Conservation (phyloP, 148 eudicot genomes). For the Cornus florida region DNA sequence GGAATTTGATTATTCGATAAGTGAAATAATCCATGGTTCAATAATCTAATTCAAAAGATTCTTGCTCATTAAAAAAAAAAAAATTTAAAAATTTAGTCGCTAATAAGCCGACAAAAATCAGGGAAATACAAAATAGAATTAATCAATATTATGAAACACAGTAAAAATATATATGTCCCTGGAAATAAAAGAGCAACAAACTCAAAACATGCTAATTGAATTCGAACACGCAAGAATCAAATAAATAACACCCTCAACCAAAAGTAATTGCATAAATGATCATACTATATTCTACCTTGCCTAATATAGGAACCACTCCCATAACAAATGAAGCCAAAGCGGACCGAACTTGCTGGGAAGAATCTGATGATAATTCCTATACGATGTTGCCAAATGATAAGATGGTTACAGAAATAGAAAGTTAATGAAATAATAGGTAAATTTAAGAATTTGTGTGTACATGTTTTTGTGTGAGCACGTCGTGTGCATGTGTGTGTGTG, state of each 20-base stretch:
- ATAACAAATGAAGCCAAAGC: conserved; percentile 96
- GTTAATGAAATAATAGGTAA: background rate
- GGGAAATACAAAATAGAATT: background rate
- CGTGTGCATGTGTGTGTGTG: background rate
- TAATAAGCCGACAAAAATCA: background rate
- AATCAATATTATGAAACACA: no score
- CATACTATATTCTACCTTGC: conserved; percentile 54
- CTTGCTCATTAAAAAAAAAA: no score
- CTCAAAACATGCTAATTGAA: background rate
- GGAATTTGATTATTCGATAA: background rate
- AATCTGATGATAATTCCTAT: conserved; percentile 91
- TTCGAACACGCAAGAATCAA: background rate
- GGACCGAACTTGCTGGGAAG: conserved; percentile 98
- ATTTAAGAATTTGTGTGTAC: background rate
- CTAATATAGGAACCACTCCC: conserved; percentile 98
- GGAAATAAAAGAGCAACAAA: background rate
- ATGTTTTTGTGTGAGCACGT: background rate
- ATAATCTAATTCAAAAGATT: no score
- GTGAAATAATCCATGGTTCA: background rate
- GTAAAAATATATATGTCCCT: no score
- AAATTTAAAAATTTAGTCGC: background rate
- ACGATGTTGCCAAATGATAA: conserved; percentile 18
- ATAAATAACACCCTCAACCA: background rate
- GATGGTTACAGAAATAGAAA: conserved; percentile 2
- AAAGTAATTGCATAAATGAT: background rate